A percentile compares a stretch with the other conserved stretches of the same genome.
These are phyloP conservation scores for Hirschfeldia incana DNA, from an alignment of 345 rosid genomes.

Conservation along the genomic window DNA sequence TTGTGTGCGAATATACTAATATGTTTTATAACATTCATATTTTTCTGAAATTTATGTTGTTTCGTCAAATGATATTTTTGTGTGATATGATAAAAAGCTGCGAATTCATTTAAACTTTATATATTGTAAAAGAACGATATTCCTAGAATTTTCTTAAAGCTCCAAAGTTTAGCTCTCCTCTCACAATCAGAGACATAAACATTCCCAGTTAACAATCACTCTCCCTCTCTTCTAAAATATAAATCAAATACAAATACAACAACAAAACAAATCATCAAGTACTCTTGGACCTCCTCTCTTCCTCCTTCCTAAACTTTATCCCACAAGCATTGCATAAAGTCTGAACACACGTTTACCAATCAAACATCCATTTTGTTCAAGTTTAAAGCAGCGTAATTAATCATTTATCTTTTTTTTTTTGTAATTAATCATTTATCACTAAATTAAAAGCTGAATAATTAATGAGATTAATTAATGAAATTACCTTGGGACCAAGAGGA, in stretches of 20 bases:
- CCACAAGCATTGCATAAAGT: constrained; percentile 42
- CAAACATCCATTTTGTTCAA: not conserved
- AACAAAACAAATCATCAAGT: not conserved
- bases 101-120: too few relatives aligned
- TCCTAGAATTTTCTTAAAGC: not conserved
- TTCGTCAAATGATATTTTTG: too few relatives aligned
- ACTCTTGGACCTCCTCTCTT: constrained; percentile 20
- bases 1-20: not conserved
- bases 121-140: not conserved
- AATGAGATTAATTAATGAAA: not conserved
- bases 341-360: constrained; percentile 27
- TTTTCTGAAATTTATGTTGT: not conserved
- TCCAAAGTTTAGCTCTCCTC: not conserved
- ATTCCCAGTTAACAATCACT: not conserved
- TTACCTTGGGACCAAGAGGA: constrained; percentile 42
- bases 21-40: not conserved
- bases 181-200: not conserved
- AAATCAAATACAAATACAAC: not conserved
- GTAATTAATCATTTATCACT: not conserved
- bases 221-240: not conserved
- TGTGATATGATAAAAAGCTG: not conserved
- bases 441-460: constrained; percentile 1
- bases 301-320: constrained; percentile 40
- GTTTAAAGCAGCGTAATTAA: constrained; percentile 4
- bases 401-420: not conserved